A percentile compares a stretch with the other conserved stretches of the same genome.
phyloP scores from a whole-genome alignment of 2,329 filamentous ascomycete species.

The Shiraia bambusicola region DNA sequence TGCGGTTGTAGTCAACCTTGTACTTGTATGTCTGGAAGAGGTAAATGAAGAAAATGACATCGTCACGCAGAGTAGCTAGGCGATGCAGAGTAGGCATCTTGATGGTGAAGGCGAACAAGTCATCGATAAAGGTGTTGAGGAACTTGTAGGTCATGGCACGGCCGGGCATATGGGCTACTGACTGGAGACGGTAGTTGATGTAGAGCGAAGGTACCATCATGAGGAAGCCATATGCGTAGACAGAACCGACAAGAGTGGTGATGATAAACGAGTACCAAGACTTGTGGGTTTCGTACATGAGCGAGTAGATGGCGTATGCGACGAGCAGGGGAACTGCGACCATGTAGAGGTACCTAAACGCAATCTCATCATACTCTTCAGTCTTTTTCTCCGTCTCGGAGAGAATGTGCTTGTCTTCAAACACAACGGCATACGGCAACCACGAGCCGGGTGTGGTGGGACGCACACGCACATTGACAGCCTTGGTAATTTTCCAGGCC shows the following conservation, averaged over 20 bases:
- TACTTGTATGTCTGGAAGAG: slow-evolving; percentile 93
- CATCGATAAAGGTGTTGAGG: slow-evolving; percentile 97
- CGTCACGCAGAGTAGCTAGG: slow-evolving; percentile 87
- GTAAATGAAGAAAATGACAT: slow-evolving; percentile 98
- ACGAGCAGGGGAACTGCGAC: slow-evolving; percentile 83
- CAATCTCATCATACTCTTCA: slow-evolving; percentile 96
- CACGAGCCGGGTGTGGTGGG: slow-evolving; percentile 66
- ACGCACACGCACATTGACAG: slow-evolving; percentile 83
- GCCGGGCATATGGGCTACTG: slow-evolving; percentile 91
- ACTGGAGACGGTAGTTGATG: slow-evolving; percentile 96
- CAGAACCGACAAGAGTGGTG: slow-evolving; percentile 88
- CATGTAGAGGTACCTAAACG: slow-evolving; percentile 96
- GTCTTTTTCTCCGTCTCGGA: slow-evolving; percentile 96
- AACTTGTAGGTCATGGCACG: slow-evolving; percentile 99
- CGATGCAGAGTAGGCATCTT: slow-evolving; percentile 97
- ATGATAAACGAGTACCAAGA: slow-evolving; percentile 98
- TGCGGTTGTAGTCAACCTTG: slow-evolving; percentile 83
- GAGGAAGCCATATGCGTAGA: slow-evolving; percentile 97
- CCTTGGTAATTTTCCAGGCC: slow-evolving; percentile 95
- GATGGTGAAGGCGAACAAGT: slow-evolving; percentile 97
- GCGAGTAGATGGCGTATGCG: slow-evolving; percentile 87
- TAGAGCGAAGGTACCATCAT: slow-evolving; percentile 99
- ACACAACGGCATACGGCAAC: slow-evolving; percentile 76
- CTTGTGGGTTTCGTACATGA: slow-evolving; percentile 93
- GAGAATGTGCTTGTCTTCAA: slow-evolving; percentile 96